These are phyloP conservation scores for Takashimella tepidaria DNA, from an alignment of 1,284 basidiomycete genomes.

Conservation along the genomic window DNA sequence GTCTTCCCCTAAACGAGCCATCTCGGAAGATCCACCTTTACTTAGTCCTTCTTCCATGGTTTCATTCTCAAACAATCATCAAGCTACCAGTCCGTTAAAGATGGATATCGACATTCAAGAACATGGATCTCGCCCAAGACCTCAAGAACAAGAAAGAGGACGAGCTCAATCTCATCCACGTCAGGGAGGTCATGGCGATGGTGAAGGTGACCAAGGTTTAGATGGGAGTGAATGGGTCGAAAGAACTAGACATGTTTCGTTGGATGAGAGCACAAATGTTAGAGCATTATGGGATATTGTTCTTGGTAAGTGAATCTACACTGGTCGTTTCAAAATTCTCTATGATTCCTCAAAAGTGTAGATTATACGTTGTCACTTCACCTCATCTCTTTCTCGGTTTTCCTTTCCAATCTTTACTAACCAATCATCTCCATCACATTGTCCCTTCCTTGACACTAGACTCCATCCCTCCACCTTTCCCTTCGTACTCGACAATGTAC, in stretches of 20 bases:
- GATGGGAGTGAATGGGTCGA: conserved; percentile 29
- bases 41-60: conserved; percentile 3
- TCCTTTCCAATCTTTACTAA: not conserved
- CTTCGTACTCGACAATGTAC: conserved; percentile 30
- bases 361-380: too few relatives aligned
- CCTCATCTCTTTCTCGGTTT: not conserved
- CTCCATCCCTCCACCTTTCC: conserved; percentile 32
- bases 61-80: conserved; percentile 5
- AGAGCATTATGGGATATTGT: conserved; percentile 9
- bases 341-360: too few relatives aligned
- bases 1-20: conserved; percentile 43
- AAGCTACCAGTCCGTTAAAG: conserved; percentile 22
- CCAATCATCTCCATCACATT: not conserved
- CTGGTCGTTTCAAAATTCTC: too few relatives aligned
- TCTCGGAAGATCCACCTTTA: conserved; percentile 37
- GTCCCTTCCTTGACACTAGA: conserved; percentile 13
- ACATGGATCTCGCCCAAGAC: not conserved
- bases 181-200: conserved; percentile 5
- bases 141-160: not conserved
- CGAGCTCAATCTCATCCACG: too few relatives aligned
- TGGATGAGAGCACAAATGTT: conserved; percentile 12
- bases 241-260: conserved; percentile 34
- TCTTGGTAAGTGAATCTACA: conserved; percentile 12
- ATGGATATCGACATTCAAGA: conserved; percentile 16
- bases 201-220: conserved; percentile 13